Base-by-base conservation (phyloP, 2,329 filamentous ascomycete species). In the Plectosphaerella plurivora region DNA sequence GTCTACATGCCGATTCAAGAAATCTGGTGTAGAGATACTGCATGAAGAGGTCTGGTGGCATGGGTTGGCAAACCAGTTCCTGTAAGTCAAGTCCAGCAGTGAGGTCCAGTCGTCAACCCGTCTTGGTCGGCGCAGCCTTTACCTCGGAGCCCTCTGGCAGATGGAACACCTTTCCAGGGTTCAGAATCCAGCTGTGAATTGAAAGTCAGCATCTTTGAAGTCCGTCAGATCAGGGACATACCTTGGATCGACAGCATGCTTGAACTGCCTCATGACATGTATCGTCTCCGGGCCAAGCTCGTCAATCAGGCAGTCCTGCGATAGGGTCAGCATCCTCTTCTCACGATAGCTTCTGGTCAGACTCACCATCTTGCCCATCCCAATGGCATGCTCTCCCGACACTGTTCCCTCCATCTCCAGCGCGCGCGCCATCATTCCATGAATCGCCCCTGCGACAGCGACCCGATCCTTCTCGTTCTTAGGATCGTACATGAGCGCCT, bases 401-500 rank as follows among this genome's bases (percentile, higher is more conserved):
- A 84, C 82, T 0, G 85, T 88, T 7, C 85, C 85, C 57, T 88
- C 83, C 73, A 85, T 79, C 60, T 86, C 82, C 28, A 88, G 77
- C 0, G 85, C 85, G 51, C 81, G 74, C 57, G 80, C 79, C 49
- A 87, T 81, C 85, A 88, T 88, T 35, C 76, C 68, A 53, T 86
- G 78, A 2, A 88, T 87, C 51, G 76, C 82, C 8, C 84, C 68
- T 20, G 71, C 69, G 36, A 81, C 75, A 7, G 68, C 78, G 53
- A 76, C 65, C 2, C 52, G 54, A 8, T 51, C 5, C 73, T 75
- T 51, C 73, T 74, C 54, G 68, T 65, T 55, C 73, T 70, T 58
- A 16, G 86, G 76, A 14, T 70, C 71, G 3, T 59, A 22, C 54
- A 68, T 63, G 6, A 62, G 57, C 16, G 64, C 61, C 63, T 89